phyloP scores from a whole-genome alignment of 768 basidiomycete genomes.

The Podaxis carcinomalis region DNA sequence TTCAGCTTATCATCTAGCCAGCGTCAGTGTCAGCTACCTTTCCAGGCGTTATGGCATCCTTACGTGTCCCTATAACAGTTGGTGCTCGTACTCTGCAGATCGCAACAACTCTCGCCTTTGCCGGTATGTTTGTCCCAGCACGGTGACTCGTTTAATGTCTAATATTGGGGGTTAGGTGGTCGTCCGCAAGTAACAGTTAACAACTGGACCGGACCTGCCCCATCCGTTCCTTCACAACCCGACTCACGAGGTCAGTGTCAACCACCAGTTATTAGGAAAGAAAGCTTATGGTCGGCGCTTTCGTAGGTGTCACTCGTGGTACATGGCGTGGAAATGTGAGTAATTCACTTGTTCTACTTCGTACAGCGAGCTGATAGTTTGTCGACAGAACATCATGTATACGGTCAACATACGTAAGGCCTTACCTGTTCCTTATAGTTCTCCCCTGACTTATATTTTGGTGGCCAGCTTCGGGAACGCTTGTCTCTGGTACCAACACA shows the following conservation, averaged over 20 bases:
- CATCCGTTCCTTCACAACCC: slow-evolving; percentile 27
- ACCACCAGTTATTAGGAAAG: neutral
- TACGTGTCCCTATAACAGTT: slow-evolving; percentile 1
- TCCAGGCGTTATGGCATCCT: neutral
- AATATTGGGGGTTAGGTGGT: slow-evolving; percentile 18
- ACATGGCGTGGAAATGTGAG: slow-evolving; percentile 33
- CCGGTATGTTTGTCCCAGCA: slow-evolving; percentile 17
- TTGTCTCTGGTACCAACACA: slow-evolving; percentile 25
- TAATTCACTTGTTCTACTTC: neutral
- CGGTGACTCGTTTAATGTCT: neutral
- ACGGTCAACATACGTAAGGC: slow-evolving; percentile 31
- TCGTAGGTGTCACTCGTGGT: slow-evolving; percentile 29
- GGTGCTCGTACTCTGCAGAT: slow-evolving; percentile 32
- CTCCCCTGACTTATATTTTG: neutral
- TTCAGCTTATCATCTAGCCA: slow-evolving; percentile 26
- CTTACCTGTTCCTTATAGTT: neutral
- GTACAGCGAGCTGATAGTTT: neutral
- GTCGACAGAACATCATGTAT: slow-evolving; percentile 28
- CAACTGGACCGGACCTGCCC: slow-evolving; percentile 26
- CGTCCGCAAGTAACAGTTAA: slow-evolving; percentile 29
- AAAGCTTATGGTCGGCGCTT: neutral
- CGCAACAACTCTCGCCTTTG: slow-evolving; percentile 32
- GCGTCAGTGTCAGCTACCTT: slow-evolving; percentile 3
- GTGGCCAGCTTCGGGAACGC: slow-evolving; percentile 23
- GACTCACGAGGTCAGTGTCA: slow-evolving; percentile 23